Conservation (phyloP, 257 asterid genomes). For the Solanum phureja region DNA sequence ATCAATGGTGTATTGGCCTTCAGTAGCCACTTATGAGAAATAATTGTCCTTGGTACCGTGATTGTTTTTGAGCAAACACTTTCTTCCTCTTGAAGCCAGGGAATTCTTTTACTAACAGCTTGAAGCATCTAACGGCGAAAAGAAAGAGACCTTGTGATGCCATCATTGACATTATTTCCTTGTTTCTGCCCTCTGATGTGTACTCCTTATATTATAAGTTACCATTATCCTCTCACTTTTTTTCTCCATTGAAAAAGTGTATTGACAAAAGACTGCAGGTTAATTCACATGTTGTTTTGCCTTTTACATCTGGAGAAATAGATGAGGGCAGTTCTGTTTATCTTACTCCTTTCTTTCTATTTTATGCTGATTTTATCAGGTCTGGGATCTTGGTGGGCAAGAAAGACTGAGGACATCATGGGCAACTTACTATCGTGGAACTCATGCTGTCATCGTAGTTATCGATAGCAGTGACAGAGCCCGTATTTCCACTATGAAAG, state of each 20-base stretch:
- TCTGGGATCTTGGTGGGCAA: conserved; percentile 99
- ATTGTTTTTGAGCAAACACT: background rate
- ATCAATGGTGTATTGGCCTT: background rate
- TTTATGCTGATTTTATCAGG: conserved; percentile 22
- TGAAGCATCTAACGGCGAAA: background rate
- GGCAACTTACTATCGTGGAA: conserved; percentile 94
- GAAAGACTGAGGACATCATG: conserved; percentile 88
- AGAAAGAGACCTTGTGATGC: background rate
- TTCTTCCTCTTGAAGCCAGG: background rate
- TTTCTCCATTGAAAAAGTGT: background rate
- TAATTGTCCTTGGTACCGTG: background rate
- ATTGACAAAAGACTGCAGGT: background rate
- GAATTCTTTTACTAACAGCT: background rate
- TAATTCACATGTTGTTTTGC: background rate
- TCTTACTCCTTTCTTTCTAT: background rate
- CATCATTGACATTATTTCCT: background rate
- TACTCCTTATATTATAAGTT: background rate
- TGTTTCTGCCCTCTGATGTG: background rate
- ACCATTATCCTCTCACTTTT: background rate
- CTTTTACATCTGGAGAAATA: background rate
- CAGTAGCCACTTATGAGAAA: background rate
- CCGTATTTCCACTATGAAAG: conserved; percentile 84
- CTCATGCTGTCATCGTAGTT: conserved; percentile 81
- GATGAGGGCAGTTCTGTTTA: background rate
- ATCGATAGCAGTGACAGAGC: conserved; percentile 97